A percentile compares a stretch with the other conserved stretches of the same genome.
These are phyloP conservation scores for Carex littledalei DNA, from an alignment of 176 grass and related monocot species.

Conservation along the genomic window DNA sequence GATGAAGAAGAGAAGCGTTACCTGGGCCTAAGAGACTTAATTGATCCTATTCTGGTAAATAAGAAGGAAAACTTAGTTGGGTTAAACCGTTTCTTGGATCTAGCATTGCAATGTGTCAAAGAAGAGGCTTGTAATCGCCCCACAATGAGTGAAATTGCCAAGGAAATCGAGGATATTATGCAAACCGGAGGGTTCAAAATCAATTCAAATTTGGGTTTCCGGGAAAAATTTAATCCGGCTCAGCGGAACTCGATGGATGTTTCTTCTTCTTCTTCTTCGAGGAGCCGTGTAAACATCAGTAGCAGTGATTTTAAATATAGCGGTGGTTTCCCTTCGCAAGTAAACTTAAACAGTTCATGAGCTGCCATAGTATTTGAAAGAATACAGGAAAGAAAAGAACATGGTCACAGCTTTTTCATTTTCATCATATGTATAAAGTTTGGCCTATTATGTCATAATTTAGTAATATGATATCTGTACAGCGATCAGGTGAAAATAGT, in stretches of 20 bases:
- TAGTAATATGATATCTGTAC: background rate
- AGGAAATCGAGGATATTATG: slow-evolving; percentile 70
- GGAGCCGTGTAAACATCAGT: slow-evolving; percentile 20
- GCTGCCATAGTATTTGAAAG: background rate
- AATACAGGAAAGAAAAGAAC: background rate
- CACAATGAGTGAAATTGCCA: slow-evolving; percentile 47
- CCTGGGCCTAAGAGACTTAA: slow-evolving; percentile 8
- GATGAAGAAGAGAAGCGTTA: slow-evolving; percentile 36
- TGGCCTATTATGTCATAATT: background rate
- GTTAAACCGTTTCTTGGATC: slow-evolving; percentile 42
- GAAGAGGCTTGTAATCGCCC: slow-evolving; percentile 34
- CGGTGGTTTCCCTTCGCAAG: slow-evolving; percentile 42
- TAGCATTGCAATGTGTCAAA: slow-evolving; percentile 49
- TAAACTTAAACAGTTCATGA: slow-evolving; percentile 31
- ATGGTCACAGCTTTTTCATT: background rate
- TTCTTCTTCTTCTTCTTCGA: slow-evolving; percentile 14
- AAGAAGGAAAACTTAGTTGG: slow-evolving; percentile 24
- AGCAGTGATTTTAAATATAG: slow-evolving; percentile 68
- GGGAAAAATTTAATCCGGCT: slow-evolving; percentile 17
- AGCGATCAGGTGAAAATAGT: background rate
- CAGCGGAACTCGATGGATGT: slow-evolving; percentile 29
- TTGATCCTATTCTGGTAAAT: background rate
- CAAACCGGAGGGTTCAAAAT: slow-evolving; percentile 35
- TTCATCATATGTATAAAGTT: too few species aligned
- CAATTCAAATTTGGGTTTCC: slow-evolving; percentile 32